Conservation (phyloP, 495 filamentous ascomycete species). For the Podospora didyma region DNA sequence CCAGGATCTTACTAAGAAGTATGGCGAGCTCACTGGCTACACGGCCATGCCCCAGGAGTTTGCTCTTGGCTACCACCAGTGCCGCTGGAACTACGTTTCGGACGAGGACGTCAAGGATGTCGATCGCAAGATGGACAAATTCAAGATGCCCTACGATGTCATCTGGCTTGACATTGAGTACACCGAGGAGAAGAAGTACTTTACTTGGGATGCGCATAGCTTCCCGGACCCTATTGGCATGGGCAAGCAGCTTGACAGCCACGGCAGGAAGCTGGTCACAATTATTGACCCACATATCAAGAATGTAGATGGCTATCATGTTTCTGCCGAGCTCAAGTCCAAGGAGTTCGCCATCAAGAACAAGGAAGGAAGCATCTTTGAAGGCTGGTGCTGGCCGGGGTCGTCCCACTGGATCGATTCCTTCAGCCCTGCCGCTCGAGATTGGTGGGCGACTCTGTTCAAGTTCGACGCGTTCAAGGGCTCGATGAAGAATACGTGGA, state of each 20-base stretch:
- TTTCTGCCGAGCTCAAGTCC: slow-evolving; percentile 75
- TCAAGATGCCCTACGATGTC: slow-evolving; percentile 92
- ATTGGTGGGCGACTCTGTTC: slow-evolving; percentile 89
- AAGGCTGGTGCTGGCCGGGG: slow-evolving; percentile 98
- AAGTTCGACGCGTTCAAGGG: slow-evolving; percentile 83
- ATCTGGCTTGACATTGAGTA: slow-evolving; percentile 99
- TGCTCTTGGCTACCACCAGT: slow-evolving; percentile 90
- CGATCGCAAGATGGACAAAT: slow-evolving; percentile 91
- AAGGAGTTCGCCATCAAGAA: slow-evolving; percentile 80
- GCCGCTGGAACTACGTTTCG: slow-evolving; percentile 97
- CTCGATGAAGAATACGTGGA: slow-evolving; percentile 75
- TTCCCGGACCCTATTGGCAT: slow-evolving; percentile 85
- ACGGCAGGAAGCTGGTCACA: slow-evolving; percentile 83
- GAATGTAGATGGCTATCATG: slow-evolving; percentile 71
- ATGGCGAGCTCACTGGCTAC: slow-evolving; percentile 91
- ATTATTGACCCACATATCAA: slow-evolving; percentile 99
- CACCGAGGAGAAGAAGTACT: slow-evolving; percentile 93
- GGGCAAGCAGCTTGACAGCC: slow-evolving; percentile 77
- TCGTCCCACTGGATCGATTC: slow-evolving; percentile 93
- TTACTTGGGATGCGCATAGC: slow-evolving; percentile 86
- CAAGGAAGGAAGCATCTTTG: slow-evolving; percentile 84
- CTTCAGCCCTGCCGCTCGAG: slow-evolving; percentile 80
- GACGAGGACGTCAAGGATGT: slow-evolving; percentile 96
- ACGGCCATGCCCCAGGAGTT: slow-evolving; percentile 89
- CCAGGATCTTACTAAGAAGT: slow-evolving; percentile 71